Conservation (phyloP, 2,329 filamentous ascomycete species). For the Colletotrichum sp. region DNA sequence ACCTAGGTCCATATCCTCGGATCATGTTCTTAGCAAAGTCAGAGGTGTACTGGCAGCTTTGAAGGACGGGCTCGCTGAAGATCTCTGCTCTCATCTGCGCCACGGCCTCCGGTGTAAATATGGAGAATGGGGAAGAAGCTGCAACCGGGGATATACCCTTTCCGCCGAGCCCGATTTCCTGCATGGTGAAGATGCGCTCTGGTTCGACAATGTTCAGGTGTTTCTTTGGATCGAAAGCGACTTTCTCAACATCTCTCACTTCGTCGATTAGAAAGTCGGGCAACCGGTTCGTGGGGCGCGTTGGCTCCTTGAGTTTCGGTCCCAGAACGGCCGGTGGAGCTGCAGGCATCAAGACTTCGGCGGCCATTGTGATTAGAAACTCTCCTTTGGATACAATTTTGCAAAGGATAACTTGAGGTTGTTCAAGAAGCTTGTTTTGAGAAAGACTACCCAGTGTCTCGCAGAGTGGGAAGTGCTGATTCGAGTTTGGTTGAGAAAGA, state of each 20-base stretch:
- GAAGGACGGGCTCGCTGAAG: slow-evolving; percentile 60
- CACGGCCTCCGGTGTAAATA: slow-evolving; percentile 68
- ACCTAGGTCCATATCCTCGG: slow-evolving; percentile 51
- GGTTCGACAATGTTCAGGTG: slow-evolving; percentile 60
- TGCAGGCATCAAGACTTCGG: neutral
- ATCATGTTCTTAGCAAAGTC: slow-evolving; percentile 58
- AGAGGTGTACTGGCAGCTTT: slow-evolving; percentile 58
- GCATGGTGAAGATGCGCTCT: slow-evolving; percentile 63
- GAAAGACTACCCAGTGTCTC: neutral
- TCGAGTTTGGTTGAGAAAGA: neutral
- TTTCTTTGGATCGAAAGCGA: slow-evolving; percentile 55
- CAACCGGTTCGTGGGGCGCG: slow-evolving; percentile 28
- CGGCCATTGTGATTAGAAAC: neutral
- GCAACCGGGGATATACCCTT: slow-evolving; percentile 67
- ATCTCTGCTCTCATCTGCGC: slow-evolving; percentile 67
- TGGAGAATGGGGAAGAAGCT: slow-evolving; percentile 68
- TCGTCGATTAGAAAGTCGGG: slow-evolving; percentile 32
- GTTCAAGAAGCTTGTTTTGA: neutral
- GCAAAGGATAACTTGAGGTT: neutral
- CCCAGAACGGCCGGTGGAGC: neutral
- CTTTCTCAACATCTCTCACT: slow-evolving; percentile 21
- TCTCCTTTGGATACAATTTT: accelerated
- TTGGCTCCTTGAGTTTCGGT: slow-evolving; percentile 2
- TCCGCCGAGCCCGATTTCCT: slow-evolving; percentile 63
- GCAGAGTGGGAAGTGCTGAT: neutral